Evolutionary conservation across 1,284 basidiomycete species (phyloP), one percentile per base, ranked within the genome.

Genomic region (Boletus smithii): DNA sequence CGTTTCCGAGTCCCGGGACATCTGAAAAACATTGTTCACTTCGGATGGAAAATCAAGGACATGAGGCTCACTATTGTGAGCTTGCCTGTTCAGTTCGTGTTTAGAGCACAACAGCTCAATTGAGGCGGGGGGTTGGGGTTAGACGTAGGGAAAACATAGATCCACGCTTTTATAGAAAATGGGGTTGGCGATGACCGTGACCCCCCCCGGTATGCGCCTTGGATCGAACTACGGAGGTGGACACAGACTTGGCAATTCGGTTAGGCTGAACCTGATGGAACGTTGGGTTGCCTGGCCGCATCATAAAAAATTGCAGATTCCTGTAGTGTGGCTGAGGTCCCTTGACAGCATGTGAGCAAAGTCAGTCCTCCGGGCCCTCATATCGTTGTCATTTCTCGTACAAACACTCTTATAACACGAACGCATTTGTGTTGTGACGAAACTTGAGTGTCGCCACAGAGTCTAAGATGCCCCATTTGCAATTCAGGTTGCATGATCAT

Each of bases 131-230:
- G n/a, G 0, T 10, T 8, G 26, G 8, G 5, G 3, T 32, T 36
- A 35, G 22, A 32, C 16, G 13, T 5, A 8, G 9, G 8, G 30
- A 11, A 14, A n/a, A 20, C n/a, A n/a, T n/a, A 3, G 16, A 33
- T 35, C 14, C 18, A 0, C 17, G 17, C 10, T 40, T 59, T 63
- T 63, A 61, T 59, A 56, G 35, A 7, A 8, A 18, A 41, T 14
- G 29, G 27, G 11, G 18, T 39, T 13, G 17, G 35, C 33, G 8
- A 36, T 29, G 10, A 6, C 26, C n/a, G n/a, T n/a, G n/a, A n/a
- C n/a, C n/a, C n/a, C 18, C 30, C 33, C 22, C n/a, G n/a, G 23
- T 17, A 4, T 31, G 31, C 20, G 29, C 24, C 10, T 36, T n/a
- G 24, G n/a, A 16, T 14, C 27, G 24, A 41, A 16, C 33, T 5